phyloP scores from a whole-genome alignment of 2,329 filamentous ascomycete species.

The Pseudogymnoascus sp. region DNA sequence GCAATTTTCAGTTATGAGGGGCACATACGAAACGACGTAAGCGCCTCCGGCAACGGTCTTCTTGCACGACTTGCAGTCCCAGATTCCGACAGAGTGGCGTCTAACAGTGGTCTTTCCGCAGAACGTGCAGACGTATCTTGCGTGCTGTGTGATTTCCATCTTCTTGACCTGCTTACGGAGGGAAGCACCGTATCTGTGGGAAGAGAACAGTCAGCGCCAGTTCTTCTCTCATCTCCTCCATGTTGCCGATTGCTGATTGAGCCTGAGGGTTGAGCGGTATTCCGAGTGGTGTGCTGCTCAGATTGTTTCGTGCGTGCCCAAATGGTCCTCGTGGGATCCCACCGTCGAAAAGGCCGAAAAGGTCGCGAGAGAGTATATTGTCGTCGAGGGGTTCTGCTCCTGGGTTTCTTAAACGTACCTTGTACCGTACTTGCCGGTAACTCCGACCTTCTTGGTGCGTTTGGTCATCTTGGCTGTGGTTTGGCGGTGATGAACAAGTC shows the following conservation, averaged over 20 bases:
- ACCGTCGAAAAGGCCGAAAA: constrained; percentile 1
- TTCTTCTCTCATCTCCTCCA: not conserved
- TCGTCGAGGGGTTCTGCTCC: constrained; percentile 19
- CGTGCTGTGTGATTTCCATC: constrained; percentile 99
- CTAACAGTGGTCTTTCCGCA: constrained; percentile 95
- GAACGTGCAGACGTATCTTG: constrained; percentile 96
- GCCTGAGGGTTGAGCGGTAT: not conserved
- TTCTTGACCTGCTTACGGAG: constrained; percentile 99
- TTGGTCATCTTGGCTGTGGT: constrained; percentile 71
- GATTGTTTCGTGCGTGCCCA: not conserved
- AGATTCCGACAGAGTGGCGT: constrained; percentile 87
- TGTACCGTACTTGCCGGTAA: constrained; percentile 98
- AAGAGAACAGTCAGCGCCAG: constrained; percentile 10
- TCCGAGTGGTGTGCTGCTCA: not conserved
- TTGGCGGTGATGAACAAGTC: constrained; percentile 20
- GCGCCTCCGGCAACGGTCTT: constrained; percentile 92
- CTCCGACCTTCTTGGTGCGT: constrained; percentile 97
- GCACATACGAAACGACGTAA: constrained; percentile 90
- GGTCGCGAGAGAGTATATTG: constrained; percentile 10
- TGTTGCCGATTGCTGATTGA: not conserved
- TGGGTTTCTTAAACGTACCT: constrained; percentile 52
- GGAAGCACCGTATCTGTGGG: constrained; percentile 85
- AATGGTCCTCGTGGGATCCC: constrained; percentile 10
- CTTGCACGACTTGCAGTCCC: constrained; percentile 92
- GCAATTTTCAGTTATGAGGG: constrained; percentile 15